Evolutionary conservation across 164 flowering plant genomes (phyloP).

Genomic region (Macadamia integrifolia): DNA sequence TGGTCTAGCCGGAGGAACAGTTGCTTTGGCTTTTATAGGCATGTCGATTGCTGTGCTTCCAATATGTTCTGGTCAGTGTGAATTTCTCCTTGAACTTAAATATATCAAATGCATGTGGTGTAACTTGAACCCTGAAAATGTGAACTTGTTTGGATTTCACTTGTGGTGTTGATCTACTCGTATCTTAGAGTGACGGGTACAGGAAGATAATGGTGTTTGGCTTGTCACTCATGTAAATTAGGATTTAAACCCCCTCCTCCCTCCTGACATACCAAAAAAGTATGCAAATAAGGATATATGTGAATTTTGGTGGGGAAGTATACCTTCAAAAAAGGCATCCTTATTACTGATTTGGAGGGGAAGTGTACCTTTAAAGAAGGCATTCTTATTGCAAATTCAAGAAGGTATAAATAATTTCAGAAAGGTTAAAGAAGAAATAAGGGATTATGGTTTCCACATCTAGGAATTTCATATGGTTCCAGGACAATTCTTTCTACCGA

Average conservation of each 20-base stretch:
- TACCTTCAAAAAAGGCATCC: neutral
- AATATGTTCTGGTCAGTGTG: constrained; percentile 66
- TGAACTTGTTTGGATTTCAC: neutral
- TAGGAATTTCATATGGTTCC: too few relatives aligned
- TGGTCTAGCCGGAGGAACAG: constrained; percentile 89
- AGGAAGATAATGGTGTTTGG: neutral
- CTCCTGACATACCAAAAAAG: too few relatives aligned
- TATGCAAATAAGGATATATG: neutral
- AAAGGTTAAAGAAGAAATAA: too few relatives aligned
- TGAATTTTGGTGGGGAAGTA: neutral
- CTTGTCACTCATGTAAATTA: neutral
- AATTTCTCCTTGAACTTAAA: neutral
- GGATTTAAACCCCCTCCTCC: too few relatives aligned
- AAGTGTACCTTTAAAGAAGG: neutral
- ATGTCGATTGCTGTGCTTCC: constrained; percentile 96
- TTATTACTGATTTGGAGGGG: too few relatives aligned
- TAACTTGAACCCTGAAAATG: neutral
- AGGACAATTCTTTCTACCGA: too few relatives aligned
- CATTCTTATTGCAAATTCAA: neutral
- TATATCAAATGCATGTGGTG: too few relatives aligned
- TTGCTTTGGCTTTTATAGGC: constrained; percentile 79
- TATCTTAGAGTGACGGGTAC: neutral
- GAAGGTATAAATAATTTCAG: neutral
- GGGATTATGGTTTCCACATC: too few relatives aligned
- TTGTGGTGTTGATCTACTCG: neutral